Evolutionary conservation across 78 protist species (phyloP).

Genomic region (Polysphondylium violaceum): DNA sequence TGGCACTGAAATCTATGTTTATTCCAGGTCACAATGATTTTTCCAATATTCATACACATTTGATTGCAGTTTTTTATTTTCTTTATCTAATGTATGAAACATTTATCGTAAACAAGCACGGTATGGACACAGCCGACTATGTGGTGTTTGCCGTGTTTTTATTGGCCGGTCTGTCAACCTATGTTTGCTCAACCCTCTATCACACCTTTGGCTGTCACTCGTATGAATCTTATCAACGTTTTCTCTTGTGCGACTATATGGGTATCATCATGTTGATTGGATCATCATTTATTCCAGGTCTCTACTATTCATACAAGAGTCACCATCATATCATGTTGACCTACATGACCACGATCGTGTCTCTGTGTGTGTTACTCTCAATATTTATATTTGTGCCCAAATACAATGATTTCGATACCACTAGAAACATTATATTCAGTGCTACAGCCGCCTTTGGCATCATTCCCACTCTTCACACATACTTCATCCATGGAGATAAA

Average conservation of each 20-base stretch:
- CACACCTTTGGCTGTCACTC: slow-evolving; percentile 46
- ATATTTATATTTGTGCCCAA: slow-evolving; percentile 12
- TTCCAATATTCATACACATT: slow-evolving; percentile 41
- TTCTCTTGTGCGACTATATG: slow-evolving; percentile 43
- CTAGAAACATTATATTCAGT: slow-evolving; percentile 20
- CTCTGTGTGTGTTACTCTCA: not conserved
- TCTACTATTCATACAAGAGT: slow-evolving; percentile 11
- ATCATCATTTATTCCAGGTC: slow-evolving; percentile 26
- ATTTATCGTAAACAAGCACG: not conserved
- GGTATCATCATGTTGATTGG: slow-evolving; percentile 49
- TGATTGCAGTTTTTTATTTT: slow-evolving; percentile 43
- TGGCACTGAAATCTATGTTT: slow-evolving; percentile 41
- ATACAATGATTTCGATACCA: not conserved
- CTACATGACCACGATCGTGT: slow-evolving; percentile 27
- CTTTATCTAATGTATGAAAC: not conserved
- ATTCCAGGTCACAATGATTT: slow-evolving; percentile 42
- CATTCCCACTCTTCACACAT: slow-evolving; percentile 17
- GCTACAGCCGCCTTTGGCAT: slow-evolving; percentile 52
- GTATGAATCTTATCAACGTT: not conserved
- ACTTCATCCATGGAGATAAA: not conserved
- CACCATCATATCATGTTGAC: not conserved
- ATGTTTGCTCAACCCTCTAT: slow-evolving; percentile 9
- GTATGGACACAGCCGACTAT: not conserved
- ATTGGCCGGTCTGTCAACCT: not conserved
- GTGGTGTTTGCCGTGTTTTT: slow-evolving; percentile 14